Evolutionary conservation across 2,329 filamentous ascomycete genomes (phyloP).

Genomic region (Fusarium liriodendri): DNA sequence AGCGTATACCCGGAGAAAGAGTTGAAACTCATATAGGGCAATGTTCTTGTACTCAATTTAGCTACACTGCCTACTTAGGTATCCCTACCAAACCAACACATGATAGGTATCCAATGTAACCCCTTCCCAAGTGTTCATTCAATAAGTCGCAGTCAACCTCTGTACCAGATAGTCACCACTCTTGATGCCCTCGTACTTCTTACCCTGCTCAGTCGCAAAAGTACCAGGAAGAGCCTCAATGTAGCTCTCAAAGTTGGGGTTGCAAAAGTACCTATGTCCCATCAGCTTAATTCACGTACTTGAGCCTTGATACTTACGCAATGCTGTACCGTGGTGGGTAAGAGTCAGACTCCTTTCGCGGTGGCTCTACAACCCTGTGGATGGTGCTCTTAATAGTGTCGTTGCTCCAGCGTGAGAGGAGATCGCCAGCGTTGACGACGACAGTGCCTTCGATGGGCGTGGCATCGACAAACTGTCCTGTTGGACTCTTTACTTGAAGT

Average conservation of each 20-base stretch:
- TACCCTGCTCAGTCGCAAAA: slow-evolving; percentile 70
- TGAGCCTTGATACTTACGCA: slow-evolving; percentile 64
- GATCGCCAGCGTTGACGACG: slow-evolving; percentile 89
- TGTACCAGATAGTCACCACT: slow-evolving; percentile 85
- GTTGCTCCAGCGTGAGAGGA: slow-evolving; percentile 90
- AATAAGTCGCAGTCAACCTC: slow-evolving; percentile 81
- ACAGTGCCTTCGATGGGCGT: slow-evolving; percentile 84
- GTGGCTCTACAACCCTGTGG: slow-evolving; percentile 90
- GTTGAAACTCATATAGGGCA: too few relatives aligned
- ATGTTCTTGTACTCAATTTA: too few relatives aligned
- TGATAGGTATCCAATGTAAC: too few relatives aligned
- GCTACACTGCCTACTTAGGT: too few relatives aligned
- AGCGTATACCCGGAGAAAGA: too few relatives aligned
- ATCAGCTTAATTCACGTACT: not conserved
- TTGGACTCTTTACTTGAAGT: slow-evolving; percentile 73
- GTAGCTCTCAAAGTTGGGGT: slow-evolving; percentile 79
- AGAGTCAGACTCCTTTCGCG: slow-evolving; percentile 63
- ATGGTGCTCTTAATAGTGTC: slow-evolving; percentile 91
- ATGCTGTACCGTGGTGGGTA: slow-evolving; percentile 88
- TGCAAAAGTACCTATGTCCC: slow-evolving; percentile 81
- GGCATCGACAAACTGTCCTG: slow-evolving; percentile 83
- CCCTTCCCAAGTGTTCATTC: too few relatives aligned
- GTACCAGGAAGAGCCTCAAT: slow-evolving; percentile 89
- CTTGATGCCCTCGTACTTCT: slow-evolving; percentile 83
- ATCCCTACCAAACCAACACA: too few relatives aligned